phyloP scores from a whole-genome alignment of 352 stramenopile genomes.

The Pythium brachiatum region DNA sequence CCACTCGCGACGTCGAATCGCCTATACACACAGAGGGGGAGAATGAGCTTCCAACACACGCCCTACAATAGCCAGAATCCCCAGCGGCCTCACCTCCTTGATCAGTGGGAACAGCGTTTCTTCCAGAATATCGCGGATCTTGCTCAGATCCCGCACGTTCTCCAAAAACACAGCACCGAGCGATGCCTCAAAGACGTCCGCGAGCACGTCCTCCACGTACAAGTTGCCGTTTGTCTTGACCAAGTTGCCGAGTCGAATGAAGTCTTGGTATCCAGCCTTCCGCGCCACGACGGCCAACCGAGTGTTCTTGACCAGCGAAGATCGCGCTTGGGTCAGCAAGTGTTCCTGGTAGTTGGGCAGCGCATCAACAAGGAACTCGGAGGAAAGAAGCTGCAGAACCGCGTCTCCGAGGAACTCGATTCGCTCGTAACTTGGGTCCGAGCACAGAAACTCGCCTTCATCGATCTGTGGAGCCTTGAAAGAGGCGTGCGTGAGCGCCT shows the following conservation, averaged over 20 bases:
- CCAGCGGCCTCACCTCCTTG: slow-evolving; percentile 38
- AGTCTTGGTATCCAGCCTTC: slow-evolving; percentile 60
- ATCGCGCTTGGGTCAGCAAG: slow-evolving; percentile 73
- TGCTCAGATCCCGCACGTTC: slow-evolving; percentile 48
- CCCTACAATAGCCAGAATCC: too few species aligned
- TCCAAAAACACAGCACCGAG: slow-evolving; percentile 79
- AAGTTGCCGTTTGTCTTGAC: slow-evolving; percentile 60
- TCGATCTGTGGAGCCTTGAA: slow-evolving; percentile 74
- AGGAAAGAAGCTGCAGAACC: slow-evolving; percentile 79
- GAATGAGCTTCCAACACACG: too few species aligned
- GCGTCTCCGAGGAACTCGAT: slow-evolving; percentile 86
- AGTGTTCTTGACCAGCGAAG: slow-evolving; percentile 84
- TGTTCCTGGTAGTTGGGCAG: slow-evolving; percentile 84
- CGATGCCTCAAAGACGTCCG: slow-evolving; percentile 76
- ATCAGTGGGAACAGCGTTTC: slow-evolving; percentile 61
- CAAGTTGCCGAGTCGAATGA: slow-evolving; percentile 64
- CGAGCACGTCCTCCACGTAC: slow-evolving; percentile 75
- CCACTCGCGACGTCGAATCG: slow-evolving; percentile 77
- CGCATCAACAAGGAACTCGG: slow-evolving; percentile 71
- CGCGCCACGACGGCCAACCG: slow-evolving; percentile 62
- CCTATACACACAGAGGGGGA: slow-evolving; percentile 25
- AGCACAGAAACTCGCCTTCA: slow-evolving; percentile 60
- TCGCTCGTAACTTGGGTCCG: slow-evolving; percentile 76
- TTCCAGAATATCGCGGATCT: slow-evolving; percentile 66
- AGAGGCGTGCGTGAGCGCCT: slow-evolving; percentile 72